A percentile compares a stretch with the other conserved stretches of the same genome.
phyloP scores from a whole-genome alignment of 441 rosid genomes.

The Sinapis alba region DNA sequence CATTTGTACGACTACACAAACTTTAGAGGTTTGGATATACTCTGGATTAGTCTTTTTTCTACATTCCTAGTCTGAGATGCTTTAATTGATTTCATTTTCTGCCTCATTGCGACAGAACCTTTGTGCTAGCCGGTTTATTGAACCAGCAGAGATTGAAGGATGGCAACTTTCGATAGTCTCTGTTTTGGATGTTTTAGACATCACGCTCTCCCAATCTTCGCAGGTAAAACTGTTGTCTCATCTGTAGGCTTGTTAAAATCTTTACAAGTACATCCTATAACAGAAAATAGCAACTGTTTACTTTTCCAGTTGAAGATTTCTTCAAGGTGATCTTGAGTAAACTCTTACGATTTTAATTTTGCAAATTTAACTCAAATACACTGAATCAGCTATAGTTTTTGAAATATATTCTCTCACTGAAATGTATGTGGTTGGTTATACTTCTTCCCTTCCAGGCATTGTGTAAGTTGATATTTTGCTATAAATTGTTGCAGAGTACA shows the following conservation, averaged over 20 bases:
- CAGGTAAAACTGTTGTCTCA: constrained; percentile 52
- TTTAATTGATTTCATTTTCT: constrained; percentile 25
- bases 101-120: constrained; percentile 58
- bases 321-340: constrained; percentile 7
- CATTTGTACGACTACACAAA: constrained; percentile 69
- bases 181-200: constrained; percentile 65
- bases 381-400: background rate
- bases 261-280: constrained; percentile 16
- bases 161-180: constrained; percentile 76
- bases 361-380: background rate
- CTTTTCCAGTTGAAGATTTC: background rate
- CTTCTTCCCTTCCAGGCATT: constrained; percentile 1
- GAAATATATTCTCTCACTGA: background rate
- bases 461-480: constrained; percentile 30
- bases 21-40: constrained; percentile 75
- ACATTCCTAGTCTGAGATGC: constrained; percentile 14
- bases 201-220: constrained; percentile 63
- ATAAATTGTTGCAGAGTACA: constrained; percentile 58
- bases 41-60: constrained; percentile 19
- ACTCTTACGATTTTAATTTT: constrained; percentile 10
- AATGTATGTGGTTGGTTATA: constrained; percentile 15
- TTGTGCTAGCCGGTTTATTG: constrained; percentile 64
- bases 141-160: constrained; percentile 82
- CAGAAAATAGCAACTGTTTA: constrained; percentile 1
- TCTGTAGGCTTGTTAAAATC: constrained; percentile 1